A percentile compares a stretch with the other conserved stretches of the same genome.
Conservation (phyloP, 441 rosid genomes). For the Gossypium aridum region DNA sequence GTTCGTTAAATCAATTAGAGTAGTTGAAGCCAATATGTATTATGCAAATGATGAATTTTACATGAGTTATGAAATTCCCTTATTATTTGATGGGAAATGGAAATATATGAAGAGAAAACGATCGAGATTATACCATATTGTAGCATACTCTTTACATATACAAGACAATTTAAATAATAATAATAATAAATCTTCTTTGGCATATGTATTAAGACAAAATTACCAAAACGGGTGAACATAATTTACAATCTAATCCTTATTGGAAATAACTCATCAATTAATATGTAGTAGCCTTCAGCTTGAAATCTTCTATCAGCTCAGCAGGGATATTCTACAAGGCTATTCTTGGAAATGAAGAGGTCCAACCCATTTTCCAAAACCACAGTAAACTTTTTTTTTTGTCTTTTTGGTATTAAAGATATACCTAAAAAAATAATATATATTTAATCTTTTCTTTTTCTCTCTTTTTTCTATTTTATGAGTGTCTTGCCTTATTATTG, state of each 20-base stretch:
- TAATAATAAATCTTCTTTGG: neutral
- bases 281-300: neutral
- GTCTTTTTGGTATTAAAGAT: no score
- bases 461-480: neutral
- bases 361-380: neutral
- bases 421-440: no score
- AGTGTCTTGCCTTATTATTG: constrained; percentile 23
- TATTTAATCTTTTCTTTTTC: neutral
- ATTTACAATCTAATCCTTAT: constrained; percentile 15
- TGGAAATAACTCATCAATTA: constrained; percentile 5
- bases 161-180: neutral
- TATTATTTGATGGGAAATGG: no score
- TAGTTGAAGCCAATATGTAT: no score
- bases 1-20: no score
- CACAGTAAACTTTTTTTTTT: neutral
- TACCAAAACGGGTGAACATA: neutral
- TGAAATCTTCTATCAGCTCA: neutral
- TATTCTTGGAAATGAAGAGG: neutral
- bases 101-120: no score
- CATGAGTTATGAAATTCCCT: no score
- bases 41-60: no score
- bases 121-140: no score
- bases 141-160: no score
- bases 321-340: constrained; percentile 6
- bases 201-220: neutral